Percentiles rank a stretch among this genome's conserved stretches.
These are phyloP conservation scores for Fraxinus baroniana DNA, from an alignment of 305 asterid species.

Conservation along the genomic window DNA sequence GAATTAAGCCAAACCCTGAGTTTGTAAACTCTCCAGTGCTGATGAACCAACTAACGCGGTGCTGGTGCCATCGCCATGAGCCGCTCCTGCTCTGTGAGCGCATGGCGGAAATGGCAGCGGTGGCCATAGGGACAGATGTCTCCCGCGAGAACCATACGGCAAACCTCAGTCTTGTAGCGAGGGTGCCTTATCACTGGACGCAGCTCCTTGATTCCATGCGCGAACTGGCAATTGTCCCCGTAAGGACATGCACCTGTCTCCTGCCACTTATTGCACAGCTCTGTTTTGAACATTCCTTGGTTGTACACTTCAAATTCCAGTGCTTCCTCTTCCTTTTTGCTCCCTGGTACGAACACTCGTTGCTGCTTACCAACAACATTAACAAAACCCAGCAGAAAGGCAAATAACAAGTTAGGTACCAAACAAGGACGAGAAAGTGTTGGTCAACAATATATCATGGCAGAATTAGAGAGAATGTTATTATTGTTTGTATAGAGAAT, in stretches of 20 bases:
- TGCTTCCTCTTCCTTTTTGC: conserved; percentile 48
- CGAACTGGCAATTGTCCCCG: conserved; percentile 68
- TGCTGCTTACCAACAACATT: conserved; percentile 39
- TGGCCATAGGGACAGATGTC: conserved; percentile 76
- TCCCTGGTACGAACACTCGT: conserved; percentile 52
- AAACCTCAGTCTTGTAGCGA: conserved; percentile 79
- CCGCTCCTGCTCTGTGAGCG: conserved; percentile 69
- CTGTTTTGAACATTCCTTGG: conserved; percentile 73
- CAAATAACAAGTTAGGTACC: conserved; percentile 8
- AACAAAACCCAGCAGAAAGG: background rate
- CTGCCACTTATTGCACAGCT: conserved; percentile 89
- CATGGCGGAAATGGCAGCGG: conserved; percentile 83
- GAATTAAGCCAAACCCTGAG: background rate
- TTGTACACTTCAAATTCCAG: conserved; percentile 62
- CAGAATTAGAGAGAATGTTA: background rate
- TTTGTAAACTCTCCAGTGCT: background rate
- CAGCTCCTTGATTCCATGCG: conserved; percentile 71
- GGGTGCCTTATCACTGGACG: conserved; percentile 85
- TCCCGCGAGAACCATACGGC: conserved; percentile 75
- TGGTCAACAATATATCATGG: background rate
- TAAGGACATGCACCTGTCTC: conserved; percentile 72
- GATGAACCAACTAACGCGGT: conserved; percentile 18
- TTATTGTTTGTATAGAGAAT: background rate
- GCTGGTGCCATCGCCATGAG: conserved; percentile 33
- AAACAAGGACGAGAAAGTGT: background rate